phyloP scores from a whole-genome alignment of 2,329 filamentous ascomycete species.

The Tolypocladium endophyticum region DNA sequence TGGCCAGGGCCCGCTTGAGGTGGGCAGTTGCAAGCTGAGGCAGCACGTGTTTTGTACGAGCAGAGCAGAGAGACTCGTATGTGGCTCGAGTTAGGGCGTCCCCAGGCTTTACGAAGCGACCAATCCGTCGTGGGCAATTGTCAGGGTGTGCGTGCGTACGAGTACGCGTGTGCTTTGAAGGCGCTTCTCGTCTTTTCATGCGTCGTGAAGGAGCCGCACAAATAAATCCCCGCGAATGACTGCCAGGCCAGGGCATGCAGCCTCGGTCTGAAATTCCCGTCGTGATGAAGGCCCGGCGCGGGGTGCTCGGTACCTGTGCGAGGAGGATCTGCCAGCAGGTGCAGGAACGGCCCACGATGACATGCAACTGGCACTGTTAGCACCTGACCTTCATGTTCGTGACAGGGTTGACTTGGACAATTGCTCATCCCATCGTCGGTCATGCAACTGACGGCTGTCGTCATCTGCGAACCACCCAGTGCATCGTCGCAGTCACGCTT shows the following conservation, averaged over 20 bases:
- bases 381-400: neutral
- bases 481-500: neutral
- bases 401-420: neutral
- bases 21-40: neutral
- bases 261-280: neutral
- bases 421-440: neutral
- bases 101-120: neutral
- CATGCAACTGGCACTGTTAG: neutral
- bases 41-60: neutral
- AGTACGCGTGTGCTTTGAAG: neutral
- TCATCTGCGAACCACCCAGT: neutral
- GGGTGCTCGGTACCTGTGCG: neutral
- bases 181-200: neutral
- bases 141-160: neutral
- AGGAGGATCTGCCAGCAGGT: neutral
- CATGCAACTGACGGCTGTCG: neutral
- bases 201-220: neutral
- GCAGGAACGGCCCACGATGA: neutral
- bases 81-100: neutral
- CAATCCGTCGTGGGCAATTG: neutral
- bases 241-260: neutral
- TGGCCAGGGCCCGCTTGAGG: neutral
- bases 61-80: neutral
- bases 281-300: neutral
- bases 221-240: neutral